Evolutionary conservation across 208 protist genomes (phyloP), one percentile per base, ranked within the genome.

Genomic region (Crithidia expoeki): DNA sequence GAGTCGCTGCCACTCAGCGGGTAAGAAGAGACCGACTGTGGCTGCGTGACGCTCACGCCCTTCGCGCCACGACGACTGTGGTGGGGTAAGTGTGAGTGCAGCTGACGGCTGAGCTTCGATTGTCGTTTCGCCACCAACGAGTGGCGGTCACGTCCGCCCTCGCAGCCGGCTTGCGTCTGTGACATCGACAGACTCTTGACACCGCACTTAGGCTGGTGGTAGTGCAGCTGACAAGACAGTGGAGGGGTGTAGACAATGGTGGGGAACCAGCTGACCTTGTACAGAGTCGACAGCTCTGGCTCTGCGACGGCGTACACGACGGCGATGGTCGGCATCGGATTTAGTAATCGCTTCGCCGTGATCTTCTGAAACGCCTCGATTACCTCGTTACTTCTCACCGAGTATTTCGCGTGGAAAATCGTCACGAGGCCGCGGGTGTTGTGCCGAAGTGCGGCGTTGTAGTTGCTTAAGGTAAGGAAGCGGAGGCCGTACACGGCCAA

Each of bases 361-460:
- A 96, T 88, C 47, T 77, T 68, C 50, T 92, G 74, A 44, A 96
- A 82, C 5, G 85, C 58, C 21, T 76, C 64, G 6, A 93, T 70
- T 25, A 79, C 73, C 36, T 86, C 77, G 59, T 85, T 87, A 60
- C 87, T 93, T 56, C 88, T 85, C 23, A 58, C 44, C 25, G 81
- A 89, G 71, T 92, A 94, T 72, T 86, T 87, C 19, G 85, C 90
- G 76, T 96, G 90, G 68, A 96, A 96, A 69, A 96, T 63, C 38
- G 90, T 84, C 25, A 96, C 74, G 19, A 90, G 66, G 7, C 90
- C 90, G 61, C 67, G 78, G 10, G 58, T 68, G 71, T 88, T 92
- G 34, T 49, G 57, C 23, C 47, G 59, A 40, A 96, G 65, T 23
- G 74, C 50, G 12, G 77, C 66, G 16, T 71, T 47, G 47, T 87